Percentiles rank a stretch among this genome's conserved stretches.
phyloP scores from a whole-genome alignment of 2,329 filamentous ascomycete species.

The Esteya vermicola region DNA sequence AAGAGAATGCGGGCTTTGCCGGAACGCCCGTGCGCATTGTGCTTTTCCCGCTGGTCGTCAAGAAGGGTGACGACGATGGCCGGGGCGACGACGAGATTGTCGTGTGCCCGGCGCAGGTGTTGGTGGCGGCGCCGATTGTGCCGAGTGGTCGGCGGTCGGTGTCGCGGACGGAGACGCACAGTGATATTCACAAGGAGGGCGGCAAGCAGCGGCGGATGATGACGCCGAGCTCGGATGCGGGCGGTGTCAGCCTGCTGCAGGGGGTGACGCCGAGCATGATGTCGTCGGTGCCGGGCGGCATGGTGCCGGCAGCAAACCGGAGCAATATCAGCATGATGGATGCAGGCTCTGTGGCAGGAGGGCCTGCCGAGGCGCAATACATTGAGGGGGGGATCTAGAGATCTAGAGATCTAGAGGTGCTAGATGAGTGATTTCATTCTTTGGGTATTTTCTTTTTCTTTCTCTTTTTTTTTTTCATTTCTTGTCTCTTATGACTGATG shows the following conservation, averaged over 20 bases:
- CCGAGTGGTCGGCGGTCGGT: constrained; percentile 2
- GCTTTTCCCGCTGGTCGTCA: constrained; percentile 90
- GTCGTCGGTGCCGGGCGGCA: constrained; percentile 24
- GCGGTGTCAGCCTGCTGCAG: constrained; percentile 25
- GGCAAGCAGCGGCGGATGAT: constrained; percentile 18
- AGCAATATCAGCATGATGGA: constrained; percentile 22
- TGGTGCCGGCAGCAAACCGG: constrained; percentile 14
- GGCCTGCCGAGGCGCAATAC: constrained; percentile 19
- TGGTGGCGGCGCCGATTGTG: constrained; percentile 48
- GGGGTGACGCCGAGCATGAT: constrained; percentile 8
- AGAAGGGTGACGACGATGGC: constrained; percentile 81
- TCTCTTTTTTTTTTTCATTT: neutral
- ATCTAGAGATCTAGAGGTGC: neutral
- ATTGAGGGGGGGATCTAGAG: constrained; percentile 18
- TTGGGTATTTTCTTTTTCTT: neutral
- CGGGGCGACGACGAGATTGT: constrained; percentile 89
- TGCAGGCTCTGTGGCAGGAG: constrained; percentile 8
- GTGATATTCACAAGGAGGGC: neutral
- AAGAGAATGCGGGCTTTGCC: constrained; percentile 33
- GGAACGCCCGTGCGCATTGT: constrained; percentile 77
- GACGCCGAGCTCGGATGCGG: constrained; percentile 37
- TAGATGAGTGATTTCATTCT: neutral
- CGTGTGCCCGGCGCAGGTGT: constrained; percentile 86
- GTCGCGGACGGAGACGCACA: constrained; percentile 3
- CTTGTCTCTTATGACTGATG: neutral